A percentile compares a stretch with the other conserved stretches of the same genome.
Conservation (phyloP, 306 rosid species). For the Lathyrus sativus region DNA sequence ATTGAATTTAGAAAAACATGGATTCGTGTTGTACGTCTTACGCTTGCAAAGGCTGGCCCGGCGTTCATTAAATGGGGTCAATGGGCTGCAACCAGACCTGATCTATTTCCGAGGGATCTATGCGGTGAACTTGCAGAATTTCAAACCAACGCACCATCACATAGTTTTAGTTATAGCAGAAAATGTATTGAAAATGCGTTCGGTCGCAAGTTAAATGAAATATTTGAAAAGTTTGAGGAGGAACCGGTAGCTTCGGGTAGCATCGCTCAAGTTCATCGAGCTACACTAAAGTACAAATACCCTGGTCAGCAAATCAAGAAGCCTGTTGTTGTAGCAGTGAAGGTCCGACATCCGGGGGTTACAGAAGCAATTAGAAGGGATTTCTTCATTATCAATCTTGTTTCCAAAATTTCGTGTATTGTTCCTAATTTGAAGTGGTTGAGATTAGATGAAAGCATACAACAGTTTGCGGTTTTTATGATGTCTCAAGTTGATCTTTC, state of each 20-base stretch:
- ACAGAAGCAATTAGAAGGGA: constrained; percentile 78
- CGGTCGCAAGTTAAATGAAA: constrained; percentile 61
- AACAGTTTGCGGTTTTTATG: constrained; percentile 73
- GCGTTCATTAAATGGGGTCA: constrained; percentile 92
- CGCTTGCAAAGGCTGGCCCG: constrained; percentile 77
- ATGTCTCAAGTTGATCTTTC: constrained; percentile 84
- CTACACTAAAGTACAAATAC: constrained; percentile 63
- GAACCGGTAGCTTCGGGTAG: constrained; percentile 86
- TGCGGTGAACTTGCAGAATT: constrained; percentile 70
- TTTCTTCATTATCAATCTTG: constrained; percentile 55
- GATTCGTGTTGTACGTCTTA: constrained; percentile 56
- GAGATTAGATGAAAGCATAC: constrained; percentile 77
- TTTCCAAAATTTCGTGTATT: constrained; percentile 54
- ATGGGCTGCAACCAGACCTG: constrained; percentile 90
- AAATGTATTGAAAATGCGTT: constrained; percentile 68
- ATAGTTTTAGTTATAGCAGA: constrained; percentile 62
- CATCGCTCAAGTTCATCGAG: constrained; percentile 87
- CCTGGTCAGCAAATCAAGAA: constrained; percentile 66
- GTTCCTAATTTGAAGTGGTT: constrained; percentile 67
- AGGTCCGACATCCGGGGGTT: constrained; percentile 87
- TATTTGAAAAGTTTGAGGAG: constrained; percentile 72
- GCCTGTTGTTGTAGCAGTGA: constrained; percentile 74
- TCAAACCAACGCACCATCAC: constrained; percentile 74
- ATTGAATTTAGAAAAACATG: constrained; percentile 61
- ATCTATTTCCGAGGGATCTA: constrained; percentile 76